These are phyloP conservation scores for Orbilia oligospora DNA, from an alignment of 2,329 filamentous ascomycete species.

Conservation along the genomic window DNA sequence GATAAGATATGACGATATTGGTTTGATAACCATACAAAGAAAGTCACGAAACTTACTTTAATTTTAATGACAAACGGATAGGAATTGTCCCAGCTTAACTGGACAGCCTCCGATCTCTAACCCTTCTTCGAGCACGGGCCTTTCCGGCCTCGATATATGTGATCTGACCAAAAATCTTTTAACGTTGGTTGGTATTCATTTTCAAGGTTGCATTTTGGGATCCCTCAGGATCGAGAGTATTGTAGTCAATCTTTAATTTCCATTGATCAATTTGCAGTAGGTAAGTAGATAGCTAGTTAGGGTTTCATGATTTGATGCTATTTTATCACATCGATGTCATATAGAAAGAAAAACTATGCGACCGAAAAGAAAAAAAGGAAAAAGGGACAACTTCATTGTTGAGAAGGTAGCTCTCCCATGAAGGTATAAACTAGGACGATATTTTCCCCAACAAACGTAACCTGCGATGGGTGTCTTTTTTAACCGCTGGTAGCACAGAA, in stretches of 20 bases:
- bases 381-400: not conserved
- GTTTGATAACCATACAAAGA: slow-evolving; percentile 4
- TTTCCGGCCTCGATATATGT: not conserved
- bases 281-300: too few species aligned
- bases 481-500: slow-evolving; percentile 1
- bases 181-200: not conserved
- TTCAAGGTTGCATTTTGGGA: too few species aligned
- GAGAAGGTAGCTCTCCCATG: not conserved
- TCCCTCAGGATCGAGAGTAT: not conserved
- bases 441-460: not conserved
- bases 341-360: not conserved
- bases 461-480: not conserved
- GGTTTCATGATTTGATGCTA: not conserved
- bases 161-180: not conserved
- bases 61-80: slow-evolving; percentile 16
- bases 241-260: slow-evolving; percentile 5
- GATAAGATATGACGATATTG: slow-evolving; percentile 40
- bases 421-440: not conserved
- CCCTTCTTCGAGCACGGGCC: slow-evolving; percentile 1
- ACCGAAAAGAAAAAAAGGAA: not conserved
- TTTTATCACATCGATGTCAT: slow-evolving; percentile 21
- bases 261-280: not conserved
- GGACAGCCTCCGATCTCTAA: not conserved
- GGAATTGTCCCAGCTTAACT: slow-evolving; percentile 1
- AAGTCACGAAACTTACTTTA: slow-evolving; percentile 1